Conservation (phyloP, 257 asterid species). For the Henckelia pumila region DNA sequence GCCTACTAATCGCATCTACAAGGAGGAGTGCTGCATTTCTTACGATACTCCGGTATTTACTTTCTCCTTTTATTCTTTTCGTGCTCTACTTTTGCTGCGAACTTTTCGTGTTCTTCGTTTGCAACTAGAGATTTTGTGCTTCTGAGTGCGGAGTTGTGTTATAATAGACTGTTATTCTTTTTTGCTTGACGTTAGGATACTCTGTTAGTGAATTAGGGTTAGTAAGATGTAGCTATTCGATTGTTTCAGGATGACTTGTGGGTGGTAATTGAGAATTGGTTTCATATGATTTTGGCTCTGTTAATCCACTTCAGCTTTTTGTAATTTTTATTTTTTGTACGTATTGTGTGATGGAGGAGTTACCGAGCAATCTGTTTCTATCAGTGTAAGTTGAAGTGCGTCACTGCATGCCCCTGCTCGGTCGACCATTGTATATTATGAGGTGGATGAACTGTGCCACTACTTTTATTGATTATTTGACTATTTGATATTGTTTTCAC, state of each 20-base stretch:
- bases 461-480: background rate
- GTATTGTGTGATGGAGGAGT: slow-evolving; percentile 4
- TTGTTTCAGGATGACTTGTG: slow-evolving; percentile 1
- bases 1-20: slow-evolving; percentile 92
- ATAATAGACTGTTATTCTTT: background rate
- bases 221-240: slow-evolving; percentile 12
- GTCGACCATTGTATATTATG: background rate
- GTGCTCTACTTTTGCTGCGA: slow-evolving; percentile 7
- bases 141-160: background rate
- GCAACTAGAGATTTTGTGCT: background rate
- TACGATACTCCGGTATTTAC: slow-evolving; percentile 81
- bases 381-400: background rate
- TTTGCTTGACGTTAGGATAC: background rate
- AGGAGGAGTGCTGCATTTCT: slow-evolving; percentile 94
- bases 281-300: slow-evolving; percentile 2
- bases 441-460: background rate
- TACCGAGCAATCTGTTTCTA: slow-evolving; percentile 4
- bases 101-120: background rate
- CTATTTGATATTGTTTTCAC: background rate
- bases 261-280: background rate
- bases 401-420: slow-evolving; percentile 1
- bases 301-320: background rate
- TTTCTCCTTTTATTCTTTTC: slow-evolving; percentile 2
- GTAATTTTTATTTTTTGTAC: background rate
- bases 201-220: slow-evolving; percentile 28